Percentiles rank a stretch among this genome's conserved stretches.
phyloP scores from a whole-genome alignment of 1,139 yeast genomes.

The Magnusiomyces magnusii region DNA sequence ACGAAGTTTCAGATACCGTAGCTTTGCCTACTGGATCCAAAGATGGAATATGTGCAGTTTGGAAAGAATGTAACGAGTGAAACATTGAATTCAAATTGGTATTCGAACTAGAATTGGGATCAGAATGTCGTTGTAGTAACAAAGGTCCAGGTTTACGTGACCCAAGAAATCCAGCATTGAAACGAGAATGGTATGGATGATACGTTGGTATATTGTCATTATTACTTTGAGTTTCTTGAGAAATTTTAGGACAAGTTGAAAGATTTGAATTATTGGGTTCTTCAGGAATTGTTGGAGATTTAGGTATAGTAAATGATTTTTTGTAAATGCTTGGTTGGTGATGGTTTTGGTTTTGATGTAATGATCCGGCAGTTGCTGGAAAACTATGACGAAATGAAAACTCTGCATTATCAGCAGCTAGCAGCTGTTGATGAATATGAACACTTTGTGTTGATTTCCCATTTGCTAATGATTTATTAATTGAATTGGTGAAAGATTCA shows the following conservation, averaged over 20 bases:
- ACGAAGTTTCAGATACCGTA: neutral
- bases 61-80: neutral
- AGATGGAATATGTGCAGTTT: neutral
- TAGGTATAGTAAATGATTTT: neutral
- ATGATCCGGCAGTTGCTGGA: neutral
- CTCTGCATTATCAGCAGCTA: neutral
- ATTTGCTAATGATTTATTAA: neutral
- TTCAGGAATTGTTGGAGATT: slow-evolving; percentile 4
- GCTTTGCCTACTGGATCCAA: neutral
- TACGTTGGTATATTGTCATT: no score
- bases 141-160: neutral
- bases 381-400: neutral
- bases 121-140: no score
- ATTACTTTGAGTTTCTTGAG: no score
- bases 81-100: neutral
- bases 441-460: no score
- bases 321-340: neutral
- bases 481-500: neutral
- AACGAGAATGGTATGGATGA: neutral
- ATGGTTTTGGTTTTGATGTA: neutral
- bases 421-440: neutral
- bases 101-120: no score
- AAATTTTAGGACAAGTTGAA: no score
- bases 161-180: neutral
- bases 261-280: neutral